Percentiles rank a stretch among this genome's conserved stretches.
Conservation (phyloP, 1,284 basidiomycete species). For the Lignosus rhinocerotis region DNA sequence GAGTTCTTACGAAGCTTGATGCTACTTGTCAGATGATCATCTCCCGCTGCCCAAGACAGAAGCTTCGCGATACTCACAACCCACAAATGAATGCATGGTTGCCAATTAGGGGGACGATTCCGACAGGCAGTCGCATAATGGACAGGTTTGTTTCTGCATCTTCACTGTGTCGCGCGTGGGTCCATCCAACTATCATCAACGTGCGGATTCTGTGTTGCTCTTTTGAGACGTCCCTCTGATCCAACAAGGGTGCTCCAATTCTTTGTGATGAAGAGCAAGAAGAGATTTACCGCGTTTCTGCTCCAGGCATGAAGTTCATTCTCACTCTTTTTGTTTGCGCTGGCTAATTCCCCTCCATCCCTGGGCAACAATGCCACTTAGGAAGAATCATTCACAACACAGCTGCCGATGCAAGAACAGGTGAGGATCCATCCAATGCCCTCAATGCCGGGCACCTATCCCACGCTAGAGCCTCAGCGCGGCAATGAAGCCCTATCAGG, state of each 20-base stretch:
- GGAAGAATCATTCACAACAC: neutral
- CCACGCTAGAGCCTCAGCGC: constrained; percentile 4
- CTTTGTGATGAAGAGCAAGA: too few relatives aligned
- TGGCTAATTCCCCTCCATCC: neutral
- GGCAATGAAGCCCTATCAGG: neutral
- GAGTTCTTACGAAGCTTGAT: constrained; percentile 2
- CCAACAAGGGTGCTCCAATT: too few relatives aligned
- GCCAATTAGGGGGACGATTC: neutral
- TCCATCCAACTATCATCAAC: neutral
- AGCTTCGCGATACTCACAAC: neutral
- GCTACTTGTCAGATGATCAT: constrained; percentile 8
- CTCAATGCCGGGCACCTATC: neutral
- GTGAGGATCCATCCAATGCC: neutral
- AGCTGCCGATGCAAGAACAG: neutral
- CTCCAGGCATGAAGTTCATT: too few relatives aligned
- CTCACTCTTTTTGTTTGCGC: too few relatives aligned
- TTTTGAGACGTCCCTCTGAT: neutral
- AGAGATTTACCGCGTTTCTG: too few relatives aligned
- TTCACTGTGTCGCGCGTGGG: neutral
- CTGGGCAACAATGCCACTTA: neutral
- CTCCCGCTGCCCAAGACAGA: neutral
- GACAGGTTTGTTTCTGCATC: neutral
- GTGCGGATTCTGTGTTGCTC: neutral
- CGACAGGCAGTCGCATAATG: neutral
- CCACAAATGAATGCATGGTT: neutral